These are phyloP conservation scores for Nitzschia sp. DNA, from an alignment of 108 stramenopile genomes.

Conservation along the genomic window DNA sequence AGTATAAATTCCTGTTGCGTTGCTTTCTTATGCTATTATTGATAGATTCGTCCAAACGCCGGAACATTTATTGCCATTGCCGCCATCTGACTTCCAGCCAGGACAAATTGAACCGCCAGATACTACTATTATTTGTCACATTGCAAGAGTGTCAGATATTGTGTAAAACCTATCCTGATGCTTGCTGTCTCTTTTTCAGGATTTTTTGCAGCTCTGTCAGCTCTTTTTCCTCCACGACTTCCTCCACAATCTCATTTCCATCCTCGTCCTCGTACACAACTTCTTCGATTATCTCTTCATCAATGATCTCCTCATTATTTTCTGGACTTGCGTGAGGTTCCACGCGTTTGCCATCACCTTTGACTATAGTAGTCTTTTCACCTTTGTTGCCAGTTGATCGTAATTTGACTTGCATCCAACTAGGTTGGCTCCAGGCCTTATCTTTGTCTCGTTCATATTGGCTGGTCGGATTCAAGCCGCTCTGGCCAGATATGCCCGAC, in stretches of 20 bases:
- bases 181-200: conserved; percentile 1
- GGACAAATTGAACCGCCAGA: no score
- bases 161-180: neutral
- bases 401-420: conserved; percentile 34
- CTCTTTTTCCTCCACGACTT: neutral
- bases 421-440: conserved; percentile 28
- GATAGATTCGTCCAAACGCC: no score
- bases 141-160: no score
- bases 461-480: neutral
- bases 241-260: conserved; percentile 2
- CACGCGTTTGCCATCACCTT: neutral
- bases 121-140: no score
- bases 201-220: conserved; percentile 5
- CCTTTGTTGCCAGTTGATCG: conserved; percentile 14
- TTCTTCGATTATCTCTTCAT: conserved; percentile 8
- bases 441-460: conserved; percentile 22
- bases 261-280: conserved; percentile 9
- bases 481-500: neutral
- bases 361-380: neutral
- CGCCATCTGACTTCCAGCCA: no score
- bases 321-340: neutral
- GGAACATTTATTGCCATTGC: no score
- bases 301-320: neutral
- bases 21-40: no score
- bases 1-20: neutral